phyloP scores from a whole-genome alignment of 257 asterid species.

The Solanum paucissectum region DNA sequence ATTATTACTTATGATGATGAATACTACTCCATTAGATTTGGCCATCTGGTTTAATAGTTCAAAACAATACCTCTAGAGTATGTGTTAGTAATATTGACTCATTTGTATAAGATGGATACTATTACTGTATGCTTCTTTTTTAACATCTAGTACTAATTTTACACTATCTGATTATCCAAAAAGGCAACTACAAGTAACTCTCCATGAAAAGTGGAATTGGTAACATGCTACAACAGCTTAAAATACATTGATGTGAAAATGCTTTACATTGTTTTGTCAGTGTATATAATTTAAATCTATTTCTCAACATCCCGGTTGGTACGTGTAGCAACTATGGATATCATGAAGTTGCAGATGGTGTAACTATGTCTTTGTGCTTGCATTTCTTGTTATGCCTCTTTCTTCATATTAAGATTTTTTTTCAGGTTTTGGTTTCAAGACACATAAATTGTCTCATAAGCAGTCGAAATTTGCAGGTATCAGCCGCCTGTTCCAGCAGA shows the following conservation, averaged over 20 bases:
- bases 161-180: not conserved
- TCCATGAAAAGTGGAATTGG: not conserved
- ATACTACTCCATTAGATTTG: not conserved
- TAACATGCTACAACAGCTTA: not conserved
- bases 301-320: not conserved
- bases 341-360: not conserved
- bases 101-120: not conserved
- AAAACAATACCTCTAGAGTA: not conserved
- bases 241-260: not conserved
- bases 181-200: not conserved
- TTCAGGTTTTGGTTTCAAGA: not conserved
- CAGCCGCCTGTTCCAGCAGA: conserved; percentile 11
- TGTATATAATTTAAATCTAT: not conserved
- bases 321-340: not conserved
- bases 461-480: conserved; percentile 2
- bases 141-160: not conserved
- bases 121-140: not conserved
- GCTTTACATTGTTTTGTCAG: not conserved
- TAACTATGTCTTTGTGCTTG: not conserved
- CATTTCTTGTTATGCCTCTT: not conserved
- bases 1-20: not conserved
- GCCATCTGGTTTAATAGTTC: not conserved
- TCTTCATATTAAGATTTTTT: not conserved
- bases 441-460: not conserved
- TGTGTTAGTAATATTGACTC: not conserved